A percentile compares a stretch with the other conserved stretches of the same genome.
These are phyloP conservation scores for carrot (Daucus carota) DNA, from an alignment of 129 eudicot genomes.

Conservation along the genomic window DH1_v3.0 NC_030387.2:13095001-13095500, in stretches of 20 bases:
- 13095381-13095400: not conserved
- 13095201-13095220: constrained; percentile 2
- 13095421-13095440: not conserved
- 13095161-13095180: constrained; percentile 99
- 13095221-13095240: constrained; percentile 7
- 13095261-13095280: not conserved
- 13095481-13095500: not conserved
- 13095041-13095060: constrained; percentile 9
- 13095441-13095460: not conserved
- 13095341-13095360: not conserved
- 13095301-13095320: not conserved
- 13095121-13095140: constrained; percentile 90
- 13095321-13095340: not conserved
- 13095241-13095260: not conserved
- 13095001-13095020: not conserved
- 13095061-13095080: constrained; percentile 16
- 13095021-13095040: not conserved
- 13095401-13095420: not conserved
- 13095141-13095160: constrained; percentile 99
- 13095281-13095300: not conserved
- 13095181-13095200: constrained; percentile 95
- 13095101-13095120: constrained; percentile 42
- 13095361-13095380: not conserved
- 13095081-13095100: constrained; percentile 56
- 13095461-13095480: too few relatives aligned